These are phyloP conservation scores for Trametes sanguinea DNA, from an alignment of 768 basidiomycete species.

Conservation along the genomic window DNA sequence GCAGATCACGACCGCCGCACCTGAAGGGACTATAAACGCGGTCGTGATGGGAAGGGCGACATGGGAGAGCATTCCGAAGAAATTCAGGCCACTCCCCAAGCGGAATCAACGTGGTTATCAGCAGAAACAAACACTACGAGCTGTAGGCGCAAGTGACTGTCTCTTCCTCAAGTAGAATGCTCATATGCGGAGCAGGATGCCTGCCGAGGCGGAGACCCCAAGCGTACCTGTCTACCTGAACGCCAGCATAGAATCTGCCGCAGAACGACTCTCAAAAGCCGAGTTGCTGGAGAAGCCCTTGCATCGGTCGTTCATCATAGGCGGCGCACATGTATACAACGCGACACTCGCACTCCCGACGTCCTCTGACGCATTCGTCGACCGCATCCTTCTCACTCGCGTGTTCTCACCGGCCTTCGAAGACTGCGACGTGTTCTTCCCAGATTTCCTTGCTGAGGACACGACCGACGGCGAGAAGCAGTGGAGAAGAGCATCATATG, in stretches of 20 bases:
- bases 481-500: conserved; percentile 65
- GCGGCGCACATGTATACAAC: conserved; percentile 85
- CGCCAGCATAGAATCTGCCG: conserved; percentile 45
- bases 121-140: conserved; percentile 56
- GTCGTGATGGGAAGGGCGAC: conserved; percentile 96
- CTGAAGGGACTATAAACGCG: conserved; percentile 60
- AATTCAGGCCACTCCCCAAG: conserved; percentile 76
- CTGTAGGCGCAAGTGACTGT: conserved; percentile 50
- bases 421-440: conserved; percentile 86
- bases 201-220: conserved; percentile 6
- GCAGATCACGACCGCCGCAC: conserved; percentile 66
- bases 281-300: conserved; percentile 31
- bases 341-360: conserved; percentile 54
- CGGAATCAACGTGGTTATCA: conserved; percentile 84
- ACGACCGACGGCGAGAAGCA: conserved; percentile 11
- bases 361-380: conserved; percentile 48
- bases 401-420: conserved; percentile 72
- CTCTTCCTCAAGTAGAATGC: background rate
- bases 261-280: conserved; percentile 34
- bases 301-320: conserved; percentile 81
- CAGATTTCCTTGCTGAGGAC: conserved; percentile 56
- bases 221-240: conserved; percentile 38
- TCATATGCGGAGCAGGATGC: conserved; percentile 11
- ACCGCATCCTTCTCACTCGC: conserved; percentile 87
- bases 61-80: conserved; percentile 93